Percentiles rank a stretch among this genome's conserved stretches.
Conservation (phyloP, 495 filamentous ascomycete species). For the Penicillium parvum region DNA sequence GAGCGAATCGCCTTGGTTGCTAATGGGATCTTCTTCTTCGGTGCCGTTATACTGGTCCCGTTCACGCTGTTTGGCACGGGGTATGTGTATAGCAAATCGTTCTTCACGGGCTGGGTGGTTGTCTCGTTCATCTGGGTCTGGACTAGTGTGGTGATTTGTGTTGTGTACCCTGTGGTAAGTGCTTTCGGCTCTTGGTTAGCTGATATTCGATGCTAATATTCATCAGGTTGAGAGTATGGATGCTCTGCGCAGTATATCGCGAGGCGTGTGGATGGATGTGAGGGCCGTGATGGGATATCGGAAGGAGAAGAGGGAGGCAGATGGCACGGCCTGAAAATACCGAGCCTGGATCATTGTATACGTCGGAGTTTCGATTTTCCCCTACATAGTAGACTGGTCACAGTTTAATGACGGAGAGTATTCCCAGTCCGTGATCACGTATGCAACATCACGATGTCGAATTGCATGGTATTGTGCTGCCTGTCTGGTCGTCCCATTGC, state of each 20-base stretch:
- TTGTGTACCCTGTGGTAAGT: slow-evolving; percentile 37
- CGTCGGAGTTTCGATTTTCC: no score
- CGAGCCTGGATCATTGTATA: no score
- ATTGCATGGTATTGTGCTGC: no score
- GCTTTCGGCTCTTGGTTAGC: no score
- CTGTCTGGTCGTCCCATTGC: no score
- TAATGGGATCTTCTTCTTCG: slow-evolving; percentile 28
- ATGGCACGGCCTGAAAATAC: not conserved
- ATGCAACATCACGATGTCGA: no score
- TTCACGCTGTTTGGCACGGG: slow-evolving; percentile 36
- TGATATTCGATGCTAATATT: not conserved
- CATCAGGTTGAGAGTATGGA: slow-evolving; percentile 31
- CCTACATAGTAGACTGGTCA: no score
- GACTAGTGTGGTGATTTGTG: slow-evolving; percentile 37
- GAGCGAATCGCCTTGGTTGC: slow-evolving; percentile 24
- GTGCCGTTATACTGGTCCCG: slow-evolving; percentile 36
- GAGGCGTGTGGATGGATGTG: slow-evolving; percentile 21
- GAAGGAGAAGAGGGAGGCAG: not conserved
- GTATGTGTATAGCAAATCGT: slow-evolving; percentile 31
- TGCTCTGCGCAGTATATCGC: slow-evolving; percentile 23
- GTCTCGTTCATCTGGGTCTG: slow-evolving; percentile 45
- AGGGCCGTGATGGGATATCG: slow-evolving; percentile 10
- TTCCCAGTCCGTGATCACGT: no score
- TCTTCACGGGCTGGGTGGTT: slow-evolving; percentile 44
- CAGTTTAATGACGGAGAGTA: no score